Base-by-base conservation (phyloP, 2,329 filamentous ascomycete genomes). In the Cucurbitaria berberidis region DNA sequence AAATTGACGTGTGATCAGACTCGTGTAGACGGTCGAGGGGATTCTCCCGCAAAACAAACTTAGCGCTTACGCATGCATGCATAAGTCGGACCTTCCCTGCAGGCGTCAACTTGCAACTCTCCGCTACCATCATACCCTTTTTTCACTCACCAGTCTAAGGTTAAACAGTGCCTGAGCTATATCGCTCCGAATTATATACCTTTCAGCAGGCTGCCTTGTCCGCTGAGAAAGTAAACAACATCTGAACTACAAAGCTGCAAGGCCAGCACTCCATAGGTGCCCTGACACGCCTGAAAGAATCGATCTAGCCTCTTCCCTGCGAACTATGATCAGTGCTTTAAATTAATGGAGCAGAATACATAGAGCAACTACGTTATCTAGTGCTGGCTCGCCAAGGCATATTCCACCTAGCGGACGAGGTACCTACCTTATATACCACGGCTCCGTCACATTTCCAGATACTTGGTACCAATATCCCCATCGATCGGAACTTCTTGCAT, bases 381-480 rank as follows among this genome's bases (percentile, higher is more conserved):
- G 15, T 24, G 27, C 27, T 22, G n/a, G 29, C 42, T 26, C 49
- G 45, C 27, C 42, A 43, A 34, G 19, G 32, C n/a, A n/a, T n/a
- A n/a, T n/a, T n/a, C n/a, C n/a, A n/a, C n/a, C n/a, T n/a, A n/a
- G n/a, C n/a, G 16, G 40, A 29, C 2, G 5, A 26, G 24, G 22
- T 21, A 42, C 40, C 26, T 21, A 42, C 40, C 26, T 42, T 42
- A 42, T 42, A 42, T 42, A 24, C 26, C 26, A 32, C 43, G 19
- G 39, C 51, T 44, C 43, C 54, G 46, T 54, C 26, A 29, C 27
- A 21, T 45, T 32, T 38, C 48, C 48, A 38, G 40, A 30, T 18
- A 35, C 30, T 51, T 41, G 51, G 45, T 48, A 51, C 40, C 30
- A 39, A 32, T 13, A 22, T 38, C 27, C 15, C 24, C 22, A 19